Evolutionary conservation across 805 yeast genomes (phyloP).

Genomic region (Candida vaughaniae): DNA sequence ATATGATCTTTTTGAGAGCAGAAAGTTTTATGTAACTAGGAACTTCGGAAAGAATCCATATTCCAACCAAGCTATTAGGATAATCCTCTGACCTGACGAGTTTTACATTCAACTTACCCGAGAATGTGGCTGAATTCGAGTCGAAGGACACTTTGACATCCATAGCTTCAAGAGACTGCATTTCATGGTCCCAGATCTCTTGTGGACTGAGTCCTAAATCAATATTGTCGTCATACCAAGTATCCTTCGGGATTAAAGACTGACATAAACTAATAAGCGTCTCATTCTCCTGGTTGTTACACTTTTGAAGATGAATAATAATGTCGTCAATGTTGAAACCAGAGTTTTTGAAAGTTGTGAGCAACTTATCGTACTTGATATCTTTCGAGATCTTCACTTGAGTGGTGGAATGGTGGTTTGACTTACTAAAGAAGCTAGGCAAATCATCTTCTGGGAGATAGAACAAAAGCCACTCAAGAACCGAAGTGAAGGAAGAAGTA

Average conservation of each 20-base stretch:
- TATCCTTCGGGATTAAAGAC: slow-evolving; percentile 20
- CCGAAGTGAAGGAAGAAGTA: slow-evolving; percentile 46
- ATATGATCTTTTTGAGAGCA: slow-evolving; percentile 47
- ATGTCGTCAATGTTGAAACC: slow-evolving; percentile 74
- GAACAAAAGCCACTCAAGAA: slow-evolving; percentile 75
- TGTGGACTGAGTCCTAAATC: slow-evolving; percentile 18
- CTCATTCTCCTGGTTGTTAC: slow-evolving; percentile 51
- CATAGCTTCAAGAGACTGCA: slow-evolving; percentile 10
- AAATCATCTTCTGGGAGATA: slow-evolving; percentile 94
- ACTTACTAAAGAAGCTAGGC: slow-evolving; percentile 62
- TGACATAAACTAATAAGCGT: slow-evolving; percentile 47
- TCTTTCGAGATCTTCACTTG: slow-evolving; percentile 57
- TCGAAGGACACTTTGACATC: slow-evolving; percentile 8
- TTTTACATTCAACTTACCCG: slow-evolving; percentile 3
- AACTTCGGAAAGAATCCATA: slow-evolving; percentile 52
- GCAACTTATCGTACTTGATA: slow-evolving; percentile 53
- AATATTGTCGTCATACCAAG: slow-evolving; percentile 8
- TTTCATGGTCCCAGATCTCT: slow-evolving; percentile 13
- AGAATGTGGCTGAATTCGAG: neutral
- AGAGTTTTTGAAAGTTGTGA: slow-evolving; percentile 57
- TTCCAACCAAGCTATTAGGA: slow-evolving; percentile 70
- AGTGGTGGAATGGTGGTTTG: slow-evolving; percentile 56
- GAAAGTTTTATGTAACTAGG: slow-evolving; percentile 71
- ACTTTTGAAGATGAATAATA: slow-evolving; percentile 31
- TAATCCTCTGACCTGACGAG: slow-evolving; percentile 40